Evolutionary conservation across 768 basidiomycete genomes (phyloP).

Genomic region (Tephrocybe sp.): DNA sequence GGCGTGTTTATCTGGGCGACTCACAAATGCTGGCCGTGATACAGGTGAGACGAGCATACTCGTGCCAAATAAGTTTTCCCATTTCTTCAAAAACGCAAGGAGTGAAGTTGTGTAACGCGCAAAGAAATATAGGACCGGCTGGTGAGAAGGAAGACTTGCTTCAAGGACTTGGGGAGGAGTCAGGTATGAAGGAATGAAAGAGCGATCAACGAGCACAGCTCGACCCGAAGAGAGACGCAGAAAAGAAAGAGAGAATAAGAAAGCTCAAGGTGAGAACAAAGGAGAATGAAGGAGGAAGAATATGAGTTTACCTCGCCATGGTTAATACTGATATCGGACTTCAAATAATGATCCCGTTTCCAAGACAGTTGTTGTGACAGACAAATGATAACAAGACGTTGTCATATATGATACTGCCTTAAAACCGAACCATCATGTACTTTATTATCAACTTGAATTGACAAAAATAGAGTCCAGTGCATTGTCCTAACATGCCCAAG

Average conservation of each 20-base stretch:
- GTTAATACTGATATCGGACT: slow-evolving; percentile 20
- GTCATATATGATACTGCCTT: too few relatives aligned
- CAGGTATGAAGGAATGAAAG: slow-evolving; percentile 24
- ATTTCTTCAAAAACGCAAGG: slow-evolving; percentile 26
- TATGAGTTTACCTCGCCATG: not conserved
- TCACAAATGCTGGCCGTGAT: slow-evolving; percentile 71
- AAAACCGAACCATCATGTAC: too few relatives aligned
- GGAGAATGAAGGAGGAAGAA: not conserved
- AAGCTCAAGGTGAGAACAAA: slow-evolving; percentile 9
- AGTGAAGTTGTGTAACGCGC: slow-evolving; percentile 4
- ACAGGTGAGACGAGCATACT: slow-evolving; percentile 66
- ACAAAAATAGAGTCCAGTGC: not conserved
- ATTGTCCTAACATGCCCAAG: not conserved
- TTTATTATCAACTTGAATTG: too few relatives aligned
- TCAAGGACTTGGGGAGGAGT: slow-evolving; percentile 29
- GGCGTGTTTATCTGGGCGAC: slow-evolving; percentile 27
- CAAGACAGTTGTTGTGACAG: too few relatives aligned
- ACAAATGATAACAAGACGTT: too few relatives aligned
- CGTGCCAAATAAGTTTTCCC: slow-evolving; percentile 83
- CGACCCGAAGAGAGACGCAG: slow-evolving; percentile 23
- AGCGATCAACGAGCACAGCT: slow-evolving; percentile 29
- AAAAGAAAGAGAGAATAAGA: slow-evolving; percentile 13
- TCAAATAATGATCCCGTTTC: slow-evolving; percentile 16
- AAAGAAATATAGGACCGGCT: slow-evolving; percentile 16
- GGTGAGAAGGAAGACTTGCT: slow-evolving; percentile 36